Evolutionary conservation across 805 yeast genomes (phyloP), one percentile per base, ranked within the genome.

Genomic region (Tetrapisispora pingtungensis): DNA sequence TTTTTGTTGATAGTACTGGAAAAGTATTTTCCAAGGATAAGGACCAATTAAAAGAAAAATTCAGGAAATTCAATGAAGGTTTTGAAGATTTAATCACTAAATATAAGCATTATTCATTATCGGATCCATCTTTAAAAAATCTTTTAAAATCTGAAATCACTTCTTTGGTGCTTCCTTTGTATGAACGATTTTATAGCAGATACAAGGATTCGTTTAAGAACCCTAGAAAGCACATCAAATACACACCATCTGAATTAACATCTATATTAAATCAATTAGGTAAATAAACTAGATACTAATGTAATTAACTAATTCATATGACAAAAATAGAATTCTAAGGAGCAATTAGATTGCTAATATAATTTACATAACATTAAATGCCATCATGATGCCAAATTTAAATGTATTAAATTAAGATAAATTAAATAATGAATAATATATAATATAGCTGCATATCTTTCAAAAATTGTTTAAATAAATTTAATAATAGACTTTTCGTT

Each of bases 41-140:
- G 49, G 96, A 87, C 43, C 76, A 71, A 41, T 77, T 87, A 45
- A 93, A 90, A 56, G 96, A 93, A 48, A 78, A 85, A 57, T 87
- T 86, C 66, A 77, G 75, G 50, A 80, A 74, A 47, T 93, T 90
- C 67, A 90, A 89, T 59, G 77, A 76, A 26, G 81, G 81, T 36
- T 84, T 93, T 58, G 97, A 93, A 43, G 84, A 77, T 30, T 75
- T 89, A 30, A 74, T 82, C 20, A 72, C 72, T 27, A 78, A 74
- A 45, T 84, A 84, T 57, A 80, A 78, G 54, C 71, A 72, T 40
- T 81, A 78, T 59, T 75, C 74, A 46, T 72, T 87, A 38, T 75
- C 80, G 8, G 94, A 87, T 57, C 71, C 77, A 4, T 73, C 72
- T 34, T 70, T 90, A 61, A 78, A 79, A 48, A 71, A 74, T 46